These are phyloP conservation scores for Fusarium sp. DNA, from an alignment of 2,329 filamentous ascomycete species.

Conservation along the genomic window DNA sequence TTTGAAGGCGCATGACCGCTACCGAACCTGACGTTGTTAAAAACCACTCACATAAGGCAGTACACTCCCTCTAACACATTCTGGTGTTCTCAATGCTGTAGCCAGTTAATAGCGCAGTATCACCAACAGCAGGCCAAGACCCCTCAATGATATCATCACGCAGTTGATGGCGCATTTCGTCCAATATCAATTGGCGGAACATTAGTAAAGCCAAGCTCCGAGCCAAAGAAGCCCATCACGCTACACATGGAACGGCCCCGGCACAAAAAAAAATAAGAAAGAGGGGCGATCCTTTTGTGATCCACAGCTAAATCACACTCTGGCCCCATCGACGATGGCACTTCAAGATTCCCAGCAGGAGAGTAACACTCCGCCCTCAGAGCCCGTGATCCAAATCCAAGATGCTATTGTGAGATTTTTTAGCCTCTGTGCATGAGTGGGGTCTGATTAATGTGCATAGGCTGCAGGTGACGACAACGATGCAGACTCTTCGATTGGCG, in stretches of 20 bases:
- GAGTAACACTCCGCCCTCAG: neutral
- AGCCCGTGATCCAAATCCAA: neutral
- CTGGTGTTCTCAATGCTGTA: fast-evolving
- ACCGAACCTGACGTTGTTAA: neutral
- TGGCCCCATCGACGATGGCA: neutral
- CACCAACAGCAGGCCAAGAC: neutral
- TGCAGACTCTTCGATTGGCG: neutral
- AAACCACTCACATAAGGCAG: neutral
- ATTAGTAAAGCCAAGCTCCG: neutral
- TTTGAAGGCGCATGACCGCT: neutral
- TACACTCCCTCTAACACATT: neutral
- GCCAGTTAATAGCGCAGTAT: fast-evolving
- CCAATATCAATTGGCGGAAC: neutral
- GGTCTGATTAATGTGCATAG: neutral
- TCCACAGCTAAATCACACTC: neutral
- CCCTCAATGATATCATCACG: neutral
- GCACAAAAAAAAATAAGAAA: neutral
- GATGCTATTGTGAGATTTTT: neutral
- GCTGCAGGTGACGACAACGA: neutral
- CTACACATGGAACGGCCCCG: neutral
- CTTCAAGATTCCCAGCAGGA: neutral
- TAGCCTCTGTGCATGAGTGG: neutral
- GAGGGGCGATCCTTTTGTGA: neutral
- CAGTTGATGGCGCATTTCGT: neutral
- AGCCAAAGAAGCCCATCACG: neutral